Evolutionary conservation across 495 filamentous ascomycete species (phyloP).

Genomic region (Penicillium antarcticum): DNA sequence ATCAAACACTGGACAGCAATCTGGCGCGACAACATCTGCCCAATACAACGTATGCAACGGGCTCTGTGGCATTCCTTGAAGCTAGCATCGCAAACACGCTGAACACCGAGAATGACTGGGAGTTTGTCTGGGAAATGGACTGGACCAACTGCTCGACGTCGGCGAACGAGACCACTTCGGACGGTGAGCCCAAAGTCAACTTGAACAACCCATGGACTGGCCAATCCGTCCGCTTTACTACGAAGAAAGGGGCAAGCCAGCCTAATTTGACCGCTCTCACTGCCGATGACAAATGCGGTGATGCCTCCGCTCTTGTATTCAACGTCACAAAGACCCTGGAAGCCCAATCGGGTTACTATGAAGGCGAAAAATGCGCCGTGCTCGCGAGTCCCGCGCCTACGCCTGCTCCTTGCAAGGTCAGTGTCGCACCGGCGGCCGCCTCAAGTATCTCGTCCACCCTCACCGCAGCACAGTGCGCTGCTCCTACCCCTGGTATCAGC

Average conservation of each 20-base stretch:
- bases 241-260: conserved; percentile 2
- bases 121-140: conserved; percentile 1
- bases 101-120: conserved; percentile 6
- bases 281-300: conserved; percentile 3
- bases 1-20: conserved; percentile 1
- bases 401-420: conserved; percentile 1
- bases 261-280: conserved; percentile 1
- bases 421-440: neutral
- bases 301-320: neutral
- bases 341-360: neutral
- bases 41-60: neutral
- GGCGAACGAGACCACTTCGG: conserved; percentile 2
- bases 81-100: conserved; percentile 4
- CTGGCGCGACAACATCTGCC: neutral
- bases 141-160: conserved; percentile 6
- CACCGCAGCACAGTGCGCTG: neutral
- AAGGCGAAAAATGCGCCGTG: conserved; percentile 4
- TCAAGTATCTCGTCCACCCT: conserved; percentile 2
- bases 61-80: neutral
- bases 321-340: conserved; percentile 1
- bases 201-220: neutral
- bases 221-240: conserved; percentile 2
- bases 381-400: conserved; percentile 2
- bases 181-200: neutral
- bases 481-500: neutral